phyloP scores from a whole-genome alignment of 169 alveolate species.

The Eimeria acervulina region DNA sequence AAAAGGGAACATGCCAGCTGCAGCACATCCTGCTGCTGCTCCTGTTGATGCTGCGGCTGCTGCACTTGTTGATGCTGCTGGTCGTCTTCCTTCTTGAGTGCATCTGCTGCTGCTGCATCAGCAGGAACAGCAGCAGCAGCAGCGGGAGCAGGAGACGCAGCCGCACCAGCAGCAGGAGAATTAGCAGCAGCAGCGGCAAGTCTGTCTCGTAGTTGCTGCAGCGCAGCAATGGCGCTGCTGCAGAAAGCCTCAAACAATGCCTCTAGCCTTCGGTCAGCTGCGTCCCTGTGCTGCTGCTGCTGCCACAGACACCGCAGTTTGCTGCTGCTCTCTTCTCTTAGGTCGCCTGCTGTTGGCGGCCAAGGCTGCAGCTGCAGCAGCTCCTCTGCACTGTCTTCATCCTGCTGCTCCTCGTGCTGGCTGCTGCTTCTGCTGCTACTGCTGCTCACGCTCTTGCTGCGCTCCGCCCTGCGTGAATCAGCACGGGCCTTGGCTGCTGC shows the following conservation, averaged over 20 bases:
- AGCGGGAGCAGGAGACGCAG: not conserved
- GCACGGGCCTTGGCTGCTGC: not conserved
- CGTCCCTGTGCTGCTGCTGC: conserved; percentile 66
- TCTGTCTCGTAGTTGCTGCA: conserved; percentile 7
- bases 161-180: conserved; percentile 9
- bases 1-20: not conserved
- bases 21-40: conserved; percentile 25
- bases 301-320: conserved; percentile 66
- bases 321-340: conserved; percentile 58
- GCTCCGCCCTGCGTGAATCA: not conserved
- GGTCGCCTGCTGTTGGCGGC: conserved; percentile 57
- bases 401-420: not conserved
- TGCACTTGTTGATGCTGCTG: not conserved
- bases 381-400: conserved; percentile 34
- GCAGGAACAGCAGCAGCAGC: not conserved
- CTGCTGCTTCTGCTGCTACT: conserved; percentile 41
- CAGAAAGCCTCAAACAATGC: conserved; percentile 18
- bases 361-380: conserved; percentile 64
- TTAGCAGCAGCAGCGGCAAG: conserved; percentile 4
- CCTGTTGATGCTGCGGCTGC: conserved; percentile 52
- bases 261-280: conserved; percentile 43
- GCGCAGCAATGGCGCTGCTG: conserved; percentile 53
- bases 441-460: conserved; percentile 55
- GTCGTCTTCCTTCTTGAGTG: not conserved
- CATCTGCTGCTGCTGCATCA: no score